A percentile compares a stretch with the other conserved stretches of the same genome.
phyloP scores from a whole-genome alignment of 352 stramenopile species.

The Phytophthora ramorum region DNA sequence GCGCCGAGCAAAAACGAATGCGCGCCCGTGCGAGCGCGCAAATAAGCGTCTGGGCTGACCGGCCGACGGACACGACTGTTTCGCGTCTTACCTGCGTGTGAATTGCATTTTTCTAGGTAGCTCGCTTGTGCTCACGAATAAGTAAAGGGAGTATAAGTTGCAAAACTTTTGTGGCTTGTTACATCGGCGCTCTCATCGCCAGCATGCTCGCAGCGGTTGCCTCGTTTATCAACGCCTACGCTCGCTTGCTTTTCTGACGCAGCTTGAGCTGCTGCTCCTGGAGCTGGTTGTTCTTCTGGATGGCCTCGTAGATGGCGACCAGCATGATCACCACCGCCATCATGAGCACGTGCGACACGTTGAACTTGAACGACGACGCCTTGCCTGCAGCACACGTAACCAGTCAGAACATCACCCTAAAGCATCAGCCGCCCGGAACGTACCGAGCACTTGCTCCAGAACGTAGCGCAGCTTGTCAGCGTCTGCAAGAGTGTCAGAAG shows the following conservation, averaged over 20 bases:
- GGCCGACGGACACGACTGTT: slow-evolving; percentile 8
- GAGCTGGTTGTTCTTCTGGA: slow-evolving; percentile 76
- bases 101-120: slow-evolving; percentile 29
- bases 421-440: background rate
- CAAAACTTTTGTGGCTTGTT: slow-evolving; percentile 20
- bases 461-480: slow-evolving; percentile 72
- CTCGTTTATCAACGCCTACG: slow-evolving; percentile 19
- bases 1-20: slow-evolving; percentile 10
- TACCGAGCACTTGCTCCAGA: slow-evolving; percentile 75
- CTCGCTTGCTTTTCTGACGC: slow-evolving; percentile 55
- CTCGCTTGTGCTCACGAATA: slow-evolving; percentile 27
- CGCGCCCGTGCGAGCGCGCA: slow-evolving; percentile 2
- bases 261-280: slow-evolving; percentile 74
- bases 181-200: slow-evolving; percentile 11
- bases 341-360: slow-evolving; percentile 79
- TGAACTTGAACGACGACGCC: slow-evolving; percentile 82
- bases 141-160: slow-evolving; percentile 35
- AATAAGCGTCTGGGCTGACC: slow-evolving; percentile 7
- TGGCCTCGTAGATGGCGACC: slow-evolving; percentile 78
- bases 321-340: slow-evolving; percentile 83
- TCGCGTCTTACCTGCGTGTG: slow-evolving; percentile 20
- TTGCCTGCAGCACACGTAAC: slow-evolving; percentile 47
- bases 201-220: background rate
- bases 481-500: slow-evolving; percentile 35
- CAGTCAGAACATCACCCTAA: background rate